phyloP scores from a whole-genome alignment of 164 flowering plant species.

The Litsea cubeba region DNA sequence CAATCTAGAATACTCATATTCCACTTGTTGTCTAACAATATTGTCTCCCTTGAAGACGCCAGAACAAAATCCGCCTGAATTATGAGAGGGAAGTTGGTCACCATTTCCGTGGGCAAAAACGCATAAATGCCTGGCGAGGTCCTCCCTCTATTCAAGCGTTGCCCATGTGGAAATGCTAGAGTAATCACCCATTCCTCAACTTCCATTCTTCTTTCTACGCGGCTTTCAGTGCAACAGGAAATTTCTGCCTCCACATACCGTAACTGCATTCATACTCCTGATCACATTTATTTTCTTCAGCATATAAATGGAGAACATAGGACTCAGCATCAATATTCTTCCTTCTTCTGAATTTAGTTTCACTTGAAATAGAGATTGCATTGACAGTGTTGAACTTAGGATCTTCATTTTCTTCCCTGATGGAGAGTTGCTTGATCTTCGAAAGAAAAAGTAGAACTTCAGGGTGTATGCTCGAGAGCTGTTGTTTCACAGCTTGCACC shows the following conservation, averaged over 20 bases:
- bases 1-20: conserved; percentile 31
- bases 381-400: conserved; percentile 35
- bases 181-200: conserved; percentile 51
- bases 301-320: conserved; percentile 44
- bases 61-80: conserved; percentile 58
- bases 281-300: conserved; percentile 26
- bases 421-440: conserved; percentile 51
- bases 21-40: conserved; percentile 49
- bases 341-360: conserved; percentile 36
- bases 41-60: conserved; percentile 51
- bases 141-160: conserved; percentile 33
- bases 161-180: conserved; percentile 49
- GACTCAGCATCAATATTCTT: conserved; percentile 65
- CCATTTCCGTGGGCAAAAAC: conserved; percentile 62
- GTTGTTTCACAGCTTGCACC: conserved; percentile 48
- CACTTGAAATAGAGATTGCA: conserved; percentile 48
- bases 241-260: conserved; percentile 63
- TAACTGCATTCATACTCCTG: conserved; percentile 32
- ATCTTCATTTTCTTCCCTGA: conserved; percentile 38
- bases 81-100: conserved; percentile 56
- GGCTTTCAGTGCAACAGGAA: conserved; percentile 39
- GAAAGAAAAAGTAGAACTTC: conserved; percentile 59
- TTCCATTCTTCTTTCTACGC: conserved; percentile 38
- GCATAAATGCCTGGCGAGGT: conserved; percentile 51
- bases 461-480: conserved; percentile 58